Percentiles rank a stretch among this genome's conserved stretches.
phyloP scores from a whole-genome alignment of 176 grass and related monocot species.

The Oryza punctata region DNA sequence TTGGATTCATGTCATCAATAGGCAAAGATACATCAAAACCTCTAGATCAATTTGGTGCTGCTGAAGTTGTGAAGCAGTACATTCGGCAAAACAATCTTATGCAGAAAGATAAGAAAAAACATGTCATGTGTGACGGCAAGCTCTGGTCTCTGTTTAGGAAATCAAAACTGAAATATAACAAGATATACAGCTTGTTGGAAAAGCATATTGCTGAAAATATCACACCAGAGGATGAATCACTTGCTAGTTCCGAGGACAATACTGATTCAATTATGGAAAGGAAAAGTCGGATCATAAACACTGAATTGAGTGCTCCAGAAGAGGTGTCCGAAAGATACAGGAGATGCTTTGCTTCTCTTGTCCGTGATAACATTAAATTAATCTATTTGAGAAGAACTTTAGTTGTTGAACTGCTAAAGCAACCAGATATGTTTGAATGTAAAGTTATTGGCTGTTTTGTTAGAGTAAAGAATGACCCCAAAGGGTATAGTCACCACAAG shows the following conservation, averaged over 20 bases:
- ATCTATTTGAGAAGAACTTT: slow-evolving; percentile 78
- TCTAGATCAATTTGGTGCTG: slow-evolving; percentile 63
- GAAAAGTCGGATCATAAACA: slow-evolving; percentile 26
- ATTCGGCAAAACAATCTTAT: slow-evolving; percentile 55
- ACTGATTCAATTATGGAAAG: slow-evolving; percentile 41
- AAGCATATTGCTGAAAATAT: slow-evolving; percentile 71
- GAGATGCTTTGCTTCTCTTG: slow-evolving; percentile 64
- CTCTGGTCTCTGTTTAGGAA: slow-evolving; percentile 68
- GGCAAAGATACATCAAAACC: slow-evolving; percentile 60
- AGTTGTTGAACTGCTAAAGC: slow-evolving; percentile 69
- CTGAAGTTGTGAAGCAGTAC: slow-evolving; percentile 69
- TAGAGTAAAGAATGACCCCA: slow-evolving; percentile 70
- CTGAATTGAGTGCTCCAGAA: slow-evolving; percentile 30
- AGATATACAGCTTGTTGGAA: slow-evolving; percentile 68
- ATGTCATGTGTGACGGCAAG: slow-evolving; percentile 63
- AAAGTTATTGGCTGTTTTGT: slow-evolving; percentile 88
- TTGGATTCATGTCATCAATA: slow-evolving; percentile 69
- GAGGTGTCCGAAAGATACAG: slow-evolving; percentile 43
- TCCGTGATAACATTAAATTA: slow-evolving; percentile 62
- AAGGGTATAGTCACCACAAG: slow-evolving; percentile 44
- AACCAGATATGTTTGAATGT: slow-evolving; percentile 67
- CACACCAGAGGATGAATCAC: slow-evolving; percentile 50
- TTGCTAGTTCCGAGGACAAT: slow-evolving; percentile 57
- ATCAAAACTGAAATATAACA: slow-evolving; percentile 60
- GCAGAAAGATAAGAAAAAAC: slow-evolving; percentile 59